phyloP scores from a whole-genome alignment of 768 basidiomycete species.

The Cantharellus anzutake region DNA sequence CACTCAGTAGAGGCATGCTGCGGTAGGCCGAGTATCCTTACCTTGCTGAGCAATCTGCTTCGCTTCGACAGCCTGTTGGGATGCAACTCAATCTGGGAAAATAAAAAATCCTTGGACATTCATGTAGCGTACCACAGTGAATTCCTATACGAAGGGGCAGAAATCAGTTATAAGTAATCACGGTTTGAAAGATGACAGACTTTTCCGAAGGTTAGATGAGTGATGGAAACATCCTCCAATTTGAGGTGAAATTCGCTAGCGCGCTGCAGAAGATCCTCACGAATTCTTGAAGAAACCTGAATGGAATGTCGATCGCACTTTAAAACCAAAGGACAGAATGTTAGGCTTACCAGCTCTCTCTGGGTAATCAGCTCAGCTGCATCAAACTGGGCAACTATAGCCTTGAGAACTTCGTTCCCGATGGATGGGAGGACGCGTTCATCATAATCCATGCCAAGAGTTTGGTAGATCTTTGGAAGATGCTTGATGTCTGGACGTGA shows the following conservation, averaged over 20 bases:
- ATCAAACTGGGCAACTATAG: constrained; percentile 96
- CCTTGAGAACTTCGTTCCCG: constrained; percentile 95
- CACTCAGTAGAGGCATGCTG: background rate
- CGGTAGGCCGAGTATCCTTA: constrained; percentile 17
- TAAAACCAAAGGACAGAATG: background rate
- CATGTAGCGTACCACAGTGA: constrained; percentile 37
- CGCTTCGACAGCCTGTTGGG: constrained; percentile 74
- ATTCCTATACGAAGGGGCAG: constrained; percentile 36
- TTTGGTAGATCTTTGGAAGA: constrained; percentile 86
- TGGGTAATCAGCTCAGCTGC: constrained; percentile 94
- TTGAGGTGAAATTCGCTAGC: constrained; percentile 93
- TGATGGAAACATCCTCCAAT: constrained; percentile 95
- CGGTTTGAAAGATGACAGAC: constrained; percentile 20
- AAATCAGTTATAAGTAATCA: background rate
- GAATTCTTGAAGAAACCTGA: constrained; percentile 78
- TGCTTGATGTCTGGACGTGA: constrained; percentile 81
- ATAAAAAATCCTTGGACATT: background rate
- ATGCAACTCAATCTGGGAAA: constrained; percentile 1
- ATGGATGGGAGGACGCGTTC: constrained; percentile 95
- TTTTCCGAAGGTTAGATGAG: constrained; percentile 51
- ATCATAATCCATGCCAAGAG: constrained; percentile 88
- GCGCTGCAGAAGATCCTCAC: constrained; percentile 78
- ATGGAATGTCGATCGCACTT: background rate
- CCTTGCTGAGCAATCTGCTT: constrained; percentile 99
- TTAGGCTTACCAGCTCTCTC: constrained; percentile 68